Base-by-base conservation (phyloP, 257 asterid species). In the Ocimum tenuiflorum region DNA sequence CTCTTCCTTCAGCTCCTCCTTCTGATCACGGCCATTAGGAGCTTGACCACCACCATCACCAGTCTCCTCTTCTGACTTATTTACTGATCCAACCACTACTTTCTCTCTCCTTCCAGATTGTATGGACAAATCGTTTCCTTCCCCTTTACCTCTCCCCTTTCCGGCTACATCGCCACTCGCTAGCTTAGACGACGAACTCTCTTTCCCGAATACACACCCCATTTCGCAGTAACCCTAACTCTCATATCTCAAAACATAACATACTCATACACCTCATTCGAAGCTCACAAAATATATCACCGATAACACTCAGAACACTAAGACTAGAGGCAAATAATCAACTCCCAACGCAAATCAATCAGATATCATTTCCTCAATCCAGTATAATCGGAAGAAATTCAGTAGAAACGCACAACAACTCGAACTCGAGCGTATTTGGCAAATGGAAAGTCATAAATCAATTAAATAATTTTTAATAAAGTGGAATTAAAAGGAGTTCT, bases 201-300 rank as follows among this genome's bases (percentile, higher is more conserved):
- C 84, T 81, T 73, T 88, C 69, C 94, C 94, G 61, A 88, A 88
- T 11, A 80, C 96, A 76, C 96, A 88, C 60, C 96, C 96, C 96
- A 88, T 88, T 59, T 79, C 64, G 38, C 78, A 73, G 52, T 49
- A 78, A 82, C 75, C 72, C 81, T 65, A 85, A 68, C 72, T 73
- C 84, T 86, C 91, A 84, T 88, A 72, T 86, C 89, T 84, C 89
- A 88, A 76, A 78, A 39, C 79, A 74, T 70, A 78, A 50, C 70
- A 63, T 56, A 72, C 57, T 36, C 68, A 62, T 55, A 65, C 33
- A 51, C 68, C 86, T 75, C 88, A 78, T 73, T 56, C 78, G 56
- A 68, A 76, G 48, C 67, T 70, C 75, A 45, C 46, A 35, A 50
- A 23, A 38, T 49, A 6, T 17, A 48, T 19, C 47, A 66, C 12